A percentile compares a stretch with the other conserved stretches of the same genome.
Conservation (phyloP, 768 basidiomycete species). For the Xerocomellus chrysenteron region DNA sequence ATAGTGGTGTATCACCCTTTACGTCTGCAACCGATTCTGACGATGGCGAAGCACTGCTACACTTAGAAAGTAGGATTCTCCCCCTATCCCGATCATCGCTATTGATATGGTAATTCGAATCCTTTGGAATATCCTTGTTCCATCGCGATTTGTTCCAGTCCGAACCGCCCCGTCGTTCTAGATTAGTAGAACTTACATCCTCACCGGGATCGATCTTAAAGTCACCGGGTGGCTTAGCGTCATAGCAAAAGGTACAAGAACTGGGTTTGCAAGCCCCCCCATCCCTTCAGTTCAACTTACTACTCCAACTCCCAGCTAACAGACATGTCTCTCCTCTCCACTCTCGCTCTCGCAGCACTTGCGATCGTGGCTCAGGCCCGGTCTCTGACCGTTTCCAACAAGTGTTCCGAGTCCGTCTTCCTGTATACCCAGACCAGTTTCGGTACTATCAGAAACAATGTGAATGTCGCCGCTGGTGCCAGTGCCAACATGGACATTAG, state of each 20-base stretch:
- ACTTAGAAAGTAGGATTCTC: not conserved
- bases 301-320: not conserved
- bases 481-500: slow-evolving; percentile 30
- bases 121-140: not conserved
- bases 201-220: not conserved
- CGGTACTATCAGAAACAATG: slow-evolving; percentile 27
- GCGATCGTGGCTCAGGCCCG: slow-evolving; percentile 22
- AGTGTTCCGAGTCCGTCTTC: slow-evolving; percentile 28
- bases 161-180: not conserved
- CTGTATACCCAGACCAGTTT: slow-evolving; percentile 32
- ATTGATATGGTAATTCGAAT: not conserved
- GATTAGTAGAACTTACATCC: not conserved
- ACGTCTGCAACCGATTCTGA: too few relatives aligned
- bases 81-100: not conserved
- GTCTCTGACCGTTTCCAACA: slow-evolving; percentile 30
- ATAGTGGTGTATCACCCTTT: not conserved
- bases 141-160: not conserved
- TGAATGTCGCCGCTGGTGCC: slow-evolving; percentile 23
- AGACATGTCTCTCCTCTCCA: slow-evolving; percentile 23
- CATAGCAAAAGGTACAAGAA: slow-evolving; percentile 14
- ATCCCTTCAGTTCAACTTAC: not conserved
- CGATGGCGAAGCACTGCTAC: not conserved
- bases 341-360: slow-evolving; percentile 20
- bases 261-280: not conserved
- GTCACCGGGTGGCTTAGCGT: not conserved